These are phyloP conservation scores for Kwoniella europaea DNA, from an alignment of 768 basidiomycete genomes.

Conservation along the genomic window DNA sequence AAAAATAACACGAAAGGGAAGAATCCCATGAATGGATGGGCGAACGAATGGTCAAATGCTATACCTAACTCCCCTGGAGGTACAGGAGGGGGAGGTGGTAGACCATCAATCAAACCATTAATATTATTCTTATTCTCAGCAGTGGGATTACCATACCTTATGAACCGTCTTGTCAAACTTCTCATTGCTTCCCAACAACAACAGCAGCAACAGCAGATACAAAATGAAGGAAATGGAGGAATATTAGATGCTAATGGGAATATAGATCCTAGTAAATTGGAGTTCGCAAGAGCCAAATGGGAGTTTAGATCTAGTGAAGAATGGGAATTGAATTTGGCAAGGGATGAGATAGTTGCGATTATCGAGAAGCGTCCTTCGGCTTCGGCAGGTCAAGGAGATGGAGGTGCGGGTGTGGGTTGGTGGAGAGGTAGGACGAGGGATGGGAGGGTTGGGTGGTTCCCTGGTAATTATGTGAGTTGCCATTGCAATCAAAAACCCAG, in stretches of 20 bases:
- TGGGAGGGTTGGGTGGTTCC: conserved; percentile 94
- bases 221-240: conserved; percentile 57
- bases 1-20: conserved; percentile 49
- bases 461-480: conserved; percentile 75
- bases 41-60: conserved; percentile 54
- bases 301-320: conserved; percentile 72
- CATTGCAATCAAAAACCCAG: neutral
- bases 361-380: conserved; percentile 71
- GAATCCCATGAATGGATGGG: conserved; percentile 43
- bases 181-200: conserved; percentile 63
- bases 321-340: conserved; percentile 77
- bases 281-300: conserved; percentile 82
- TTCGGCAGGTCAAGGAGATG: conserved; percentile 69
- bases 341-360: conserved; percentile 92
- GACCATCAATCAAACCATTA: conserved; percentile 82
- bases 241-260: conserved; percentile 29
- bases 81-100: conserved; percentile 25
- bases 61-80: conserved; percentile 21
- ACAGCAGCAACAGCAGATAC: conserved; percentile 42
- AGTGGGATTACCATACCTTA: conserved; percentile 88
- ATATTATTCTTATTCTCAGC: conserved; percentile 91
- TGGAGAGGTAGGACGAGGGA: conserved; percentile 93
- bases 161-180: conserved; percentile 83
- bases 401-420: conserved; percentile 79
- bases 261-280: conserved; percentile 74